A percentile compares a stretch with the other conserved stretches of the same genome.
Evolutionary conservation across 2,329 filamentous ascomycete species (phyloP).

Genomic region (Atkinsonella hypoxylon): DNA sequence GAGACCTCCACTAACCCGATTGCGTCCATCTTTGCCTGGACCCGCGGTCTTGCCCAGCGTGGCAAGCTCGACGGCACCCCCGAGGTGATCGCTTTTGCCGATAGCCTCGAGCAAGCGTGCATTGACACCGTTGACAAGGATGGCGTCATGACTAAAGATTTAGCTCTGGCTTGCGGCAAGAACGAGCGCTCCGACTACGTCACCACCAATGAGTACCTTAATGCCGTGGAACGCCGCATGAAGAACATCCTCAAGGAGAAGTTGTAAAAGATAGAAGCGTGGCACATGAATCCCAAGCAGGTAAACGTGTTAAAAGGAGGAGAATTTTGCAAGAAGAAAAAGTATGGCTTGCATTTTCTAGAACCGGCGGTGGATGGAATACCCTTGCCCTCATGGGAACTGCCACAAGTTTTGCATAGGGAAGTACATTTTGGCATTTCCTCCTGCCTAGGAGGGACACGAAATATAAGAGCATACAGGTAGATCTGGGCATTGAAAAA

Average conservation of each 20-base stretch:
- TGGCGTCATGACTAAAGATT: conserved; percentile 97
- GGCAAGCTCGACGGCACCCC: conserved; percentile 89
- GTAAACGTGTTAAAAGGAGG: neutral
- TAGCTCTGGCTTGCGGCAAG: conserved; percentile 90
- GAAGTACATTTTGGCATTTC: neutral
- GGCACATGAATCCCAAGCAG: neutral
- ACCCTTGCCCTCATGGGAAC: neutral
- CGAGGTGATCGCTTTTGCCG: conserved; percentile 81
- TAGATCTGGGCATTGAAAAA: neutral
- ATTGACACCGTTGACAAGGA: conserved; percentile 89
- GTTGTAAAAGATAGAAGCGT: conserved; percentile 42
- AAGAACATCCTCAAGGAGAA: conserved; percentile 70
- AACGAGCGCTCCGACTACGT: conserved; percentile 76
- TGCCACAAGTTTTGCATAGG: neutral
- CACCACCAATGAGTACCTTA: conserved; percentile 82
- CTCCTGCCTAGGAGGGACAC: neutral
- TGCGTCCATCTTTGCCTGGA: conserved; percentile 98
- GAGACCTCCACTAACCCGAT: conserved; percentile 98
- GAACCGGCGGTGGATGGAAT: neutral
- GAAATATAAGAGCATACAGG: neutral
- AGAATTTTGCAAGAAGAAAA: neutral
- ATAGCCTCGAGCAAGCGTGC: conserved; percentile 85
- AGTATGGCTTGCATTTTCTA: neutral
- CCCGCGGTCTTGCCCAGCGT: conserved; percentile 82
- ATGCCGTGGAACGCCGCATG: conserved; percentile 82